phyloP scores from a whole-genome alignment of 148 eudicot species.

The Rhododendron simsii region DNA sequence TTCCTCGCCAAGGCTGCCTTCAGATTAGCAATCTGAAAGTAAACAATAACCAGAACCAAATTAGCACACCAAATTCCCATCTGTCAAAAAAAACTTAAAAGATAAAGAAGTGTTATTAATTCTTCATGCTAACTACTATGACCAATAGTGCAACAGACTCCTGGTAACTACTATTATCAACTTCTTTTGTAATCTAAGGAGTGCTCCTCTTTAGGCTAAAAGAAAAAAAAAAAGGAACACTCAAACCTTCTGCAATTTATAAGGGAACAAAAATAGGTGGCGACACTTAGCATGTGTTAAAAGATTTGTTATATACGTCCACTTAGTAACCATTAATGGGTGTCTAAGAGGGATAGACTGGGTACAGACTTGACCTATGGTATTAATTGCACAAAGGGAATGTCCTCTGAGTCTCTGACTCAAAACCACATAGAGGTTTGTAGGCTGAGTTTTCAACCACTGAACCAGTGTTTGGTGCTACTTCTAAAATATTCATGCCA shows the following conservation, averaged over 20 bases:
- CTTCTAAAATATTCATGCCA: neutral
- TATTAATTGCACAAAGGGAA: neutral
- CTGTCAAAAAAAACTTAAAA: neutral
- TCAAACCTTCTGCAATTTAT: neutral
- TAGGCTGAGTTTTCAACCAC: neutral
- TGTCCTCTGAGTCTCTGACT: neutral
- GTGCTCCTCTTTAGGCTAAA: neutral
- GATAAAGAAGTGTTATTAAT: neutral
- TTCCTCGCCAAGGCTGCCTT: constrained; percentile 78
- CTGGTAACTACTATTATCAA: neutral
- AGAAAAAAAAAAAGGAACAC: neutral
- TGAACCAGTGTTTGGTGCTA: neutral
- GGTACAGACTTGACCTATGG: neutral
- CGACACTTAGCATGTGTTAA: neutral
- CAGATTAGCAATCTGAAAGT: constrained; percentile 53
- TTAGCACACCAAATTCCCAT: neutral
- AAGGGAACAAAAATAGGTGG: neutral
- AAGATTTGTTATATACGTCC: neutral
- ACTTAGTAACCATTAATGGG: neutral
- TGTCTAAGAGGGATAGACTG: neutral
- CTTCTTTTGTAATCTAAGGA: neutral
- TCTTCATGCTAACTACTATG: neutral
- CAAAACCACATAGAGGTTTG: neutral
- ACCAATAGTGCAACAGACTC: neutral
- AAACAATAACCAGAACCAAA: neutral